phyloP scores from a whole-genome alignment of 139 green algal species.

The Pleodorina starrii region DNA sequence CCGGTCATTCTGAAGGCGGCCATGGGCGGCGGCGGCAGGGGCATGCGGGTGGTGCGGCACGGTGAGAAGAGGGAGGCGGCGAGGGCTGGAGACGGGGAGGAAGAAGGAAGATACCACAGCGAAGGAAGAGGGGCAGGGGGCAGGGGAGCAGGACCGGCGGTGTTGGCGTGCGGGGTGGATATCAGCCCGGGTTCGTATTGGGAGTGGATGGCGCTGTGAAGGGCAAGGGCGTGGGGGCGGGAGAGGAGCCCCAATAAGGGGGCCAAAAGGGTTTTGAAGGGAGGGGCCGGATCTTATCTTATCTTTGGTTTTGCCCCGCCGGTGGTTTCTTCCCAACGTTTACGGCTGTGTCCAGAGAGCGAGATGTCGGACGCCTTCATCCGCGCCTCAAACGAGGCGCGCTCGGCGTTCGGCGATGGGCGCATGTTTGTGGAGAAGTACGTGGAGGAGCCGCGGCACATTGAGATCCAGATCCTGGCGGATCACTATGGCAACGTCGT shows the following conservation, averaged over 20 bases:
- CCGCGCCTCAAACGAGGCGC: conserved; percentile 84
- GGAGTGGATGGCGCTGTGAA: background rate
- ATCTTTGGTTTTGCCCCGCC: background rate
- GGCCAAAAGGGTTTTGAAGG: background rate
- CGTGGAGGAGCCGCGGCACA: conserved; percentile 91
- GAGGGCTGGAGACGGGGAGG: background rate
- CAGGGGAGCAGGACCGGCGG: background rate
- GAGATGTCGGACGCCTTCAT: conserved; percentile 89
- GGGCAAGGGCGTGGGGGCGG: too few relatives aligned
- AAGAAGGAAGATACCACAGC: background rate
- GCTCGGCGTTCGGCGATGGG: conserved; percentile 94
- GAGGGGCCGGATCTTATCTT: too few relatives aligned
- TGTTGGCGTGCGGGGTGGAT: too few relatives aligned
- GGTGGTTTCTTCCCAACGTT: too few relatives aligned
- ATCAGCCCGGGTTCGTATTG: too few relatives aligned
- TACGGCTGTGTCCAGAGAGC: conserved; percentile 57
- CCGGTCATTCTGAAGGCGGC: conserved; percentile 97
- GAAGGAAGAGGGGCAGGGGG: background rate
- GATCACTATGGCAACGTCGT: conserved; percentile 96
- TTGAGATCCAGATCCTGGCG: conserved; percentile 92
- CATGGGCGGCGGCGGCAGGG: conserved; percentile 93
- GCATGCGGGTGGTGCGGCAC: conserved; percentile 92
- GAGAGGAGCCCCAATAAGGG: too few relatives aligned
- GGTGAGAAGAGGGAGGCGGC: conserved; percentile 33
- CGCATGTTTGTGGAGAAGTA: conserved; percentile 98